phyloP scores from a whole-genome alignment of 352 stramenopile species.

The Pythium aphanidermatum region DNA sequence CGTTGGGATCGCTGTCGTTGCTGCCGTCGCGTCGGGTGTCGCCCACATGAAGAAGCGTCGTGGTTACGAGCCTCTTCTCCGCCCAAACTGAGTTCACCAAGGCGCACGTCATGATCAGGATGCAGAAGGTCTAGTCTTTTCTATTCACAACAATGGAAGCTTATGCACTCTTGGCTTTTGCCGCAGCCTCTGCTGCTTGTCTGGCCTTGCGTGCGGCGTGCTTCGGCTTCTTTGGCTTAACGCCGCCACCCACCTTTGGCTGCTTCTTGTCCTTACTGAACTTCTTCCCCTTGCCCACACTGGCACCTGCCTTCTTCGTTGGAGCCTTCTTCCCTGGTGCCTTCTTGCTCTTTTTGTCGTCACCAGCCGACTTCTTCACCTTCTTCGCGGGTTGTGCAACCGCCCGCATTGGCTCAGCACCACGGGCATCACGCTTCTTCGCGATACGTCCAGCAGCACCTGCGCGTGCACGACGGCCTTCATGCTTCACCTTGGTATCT shows the following conservation, averaged over 20 bases:
- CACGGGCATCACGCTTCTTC: conserved; percentile 48
- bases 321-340: not conserved
- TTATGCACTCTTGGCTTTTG: no score
- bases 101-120: no score
- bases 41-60: conserved; percentile 43
- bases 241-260: conserved; percentile 19
- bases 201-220: conserved; percentile 59
- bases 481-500: conserved; percentile 33
- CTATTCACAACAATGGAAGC: no score
- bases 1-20: conserved; percentile 19
- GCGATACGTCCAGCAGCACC: conserved; percentile 55
- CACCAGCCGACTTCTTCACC: conserved; percentile 6
- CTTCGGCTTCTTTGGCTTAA: conserved; percentile 64
- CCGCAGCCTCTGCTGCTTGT: conserved; percentile 38
- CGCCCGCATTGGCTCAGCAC: not conserved
- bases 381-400: conserved; percentile 2
- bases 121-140: no score
- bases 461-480: conserved; percentile 42
- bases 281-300: conserved; percentile 31
- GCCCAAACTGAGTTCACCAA: conserved; percentile 6
- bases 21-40: conserved; percentile 14
- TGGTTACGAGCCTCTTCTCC: conserved; percentile 42
- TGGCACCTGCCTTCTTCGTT: conserved; percentile 1
- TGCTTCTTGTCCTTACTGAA: conserved; percentile 31
- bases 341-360: not conserved